Conservation (phyloP, 1,284 basidiomycete genomes). For the Hemileia vastatrix region DNA sequence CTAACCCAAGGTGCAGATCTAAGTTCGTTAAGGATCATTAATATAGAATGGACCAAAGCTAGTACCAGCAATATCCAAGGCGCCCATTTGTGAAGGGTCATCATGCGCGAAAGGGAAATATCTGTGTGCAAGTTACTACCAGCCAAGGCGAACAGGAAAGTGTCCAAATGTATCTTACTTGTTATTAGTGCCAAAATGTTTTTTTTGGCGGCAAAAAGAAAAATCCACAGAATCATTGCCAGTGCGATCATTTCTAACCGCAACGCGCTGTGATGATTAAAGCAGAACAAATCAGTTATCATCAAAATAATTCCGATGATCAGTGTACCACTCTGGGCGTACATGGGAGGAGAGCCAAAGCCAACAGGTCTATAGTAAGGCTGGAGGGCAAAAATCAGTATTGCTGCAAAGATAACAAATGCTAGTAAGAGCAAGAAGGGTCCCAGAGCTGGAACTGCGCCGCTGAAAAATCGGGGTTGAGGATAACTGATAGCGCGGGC, state of each 20-base stretch:
- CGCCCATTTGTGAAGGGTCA: conserved; percentile 22
- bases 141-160: neutral
- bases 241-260: conserved; percentile 14
- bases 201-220: conserved; percentile 1
- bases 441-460: conserved; percentile 8
- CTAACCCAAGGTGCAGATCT: conserved; percentile 13
- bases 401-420: conserved; percentile 11
- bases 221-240: conserved; percentile 19
- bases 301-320: neutral
- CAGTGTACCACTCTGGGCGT: conserved; percentile 1
- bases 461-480: neutral
- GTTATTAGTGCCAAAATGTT: conserved; percentile 12
- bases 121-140: neutral
- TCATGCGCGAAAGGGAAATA: conserved; percentile 6
- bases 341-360: conserved; percentile 13
- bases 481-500: conserved; percentile 12
- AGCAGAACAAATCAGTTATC: neutral
- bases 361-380: conserved; percentile 7
- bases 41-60: conserved; percentile 17
- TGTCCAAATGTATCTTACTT: neutral
- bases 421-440: conserved; percentile 12
- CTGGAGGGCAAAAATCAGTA: conserved; percentile 7
- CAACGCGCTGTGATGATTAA: conserved; percentile 8
- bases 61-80: conserved; percentile 20
- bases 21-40: conserved; percentile 9